Evolutionary conservation across 805 yeast genomes (phyloP), one percentile per base, ranked within the genome.

Genomic region (Lipomyces mesembrius): DNA sequence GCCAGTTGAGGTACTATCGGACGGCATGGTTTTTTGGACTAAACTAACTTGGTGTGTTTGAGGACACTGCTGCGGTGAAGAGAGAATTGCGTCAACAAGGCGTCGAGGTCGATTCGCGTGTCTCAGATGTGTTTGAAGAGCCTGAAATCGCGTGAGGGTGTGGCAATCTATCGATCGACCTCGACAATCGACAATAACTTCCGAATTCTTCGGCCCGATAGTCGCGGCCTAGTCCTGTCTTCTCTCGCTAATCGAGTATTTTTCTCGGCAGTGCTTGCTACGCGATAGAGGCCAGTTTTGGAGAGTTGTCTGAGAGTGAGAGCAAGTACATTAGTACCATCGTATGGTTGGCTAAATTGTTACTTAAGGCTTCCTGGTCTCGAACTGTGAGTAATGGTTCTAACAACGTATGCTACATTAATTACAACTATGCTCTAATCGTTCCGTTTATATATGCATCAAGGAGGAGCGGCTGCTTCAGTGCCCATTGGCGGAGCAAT

Each of bases 391-490:
- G 6, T 43, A 17, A 43, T n/a, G 11, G 49, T 43, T n/a, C 20
- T 43, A 43, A 1, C n/a, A 43, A 43, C 14, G 22, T 43, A 17
- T 43, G 22, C n/a, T 17, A 17, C 22, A 43, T 43, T n/a, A 43
- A 43, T 1, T 37, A 37, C 43, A 37, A 12, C 43, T 2, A 37
- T 37, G 43, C 43, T 37, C 43, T 37, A 37, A 37, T 37, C 43
- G 43, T 37, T 37, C 43, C 43, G 17, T 29, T 29, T 37, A 12
- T 37, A 37, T 14, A 43, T 17, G 22, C 49, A 43, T 43, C 49
- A 43, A 22, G 58, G 27, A 22, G 65, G 52, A 43, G 60, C 49
- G 39, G 57, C 60, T 14, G 60, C 57, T 17, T 29, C 62, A 43
- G 54, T 20, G 5, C 37, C 14, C 60, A 57, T 43, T 43, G 49